phyloP scores from a whole-genome alignment of 306 rosid genomes.

The Parietaria judaica region DNA sequence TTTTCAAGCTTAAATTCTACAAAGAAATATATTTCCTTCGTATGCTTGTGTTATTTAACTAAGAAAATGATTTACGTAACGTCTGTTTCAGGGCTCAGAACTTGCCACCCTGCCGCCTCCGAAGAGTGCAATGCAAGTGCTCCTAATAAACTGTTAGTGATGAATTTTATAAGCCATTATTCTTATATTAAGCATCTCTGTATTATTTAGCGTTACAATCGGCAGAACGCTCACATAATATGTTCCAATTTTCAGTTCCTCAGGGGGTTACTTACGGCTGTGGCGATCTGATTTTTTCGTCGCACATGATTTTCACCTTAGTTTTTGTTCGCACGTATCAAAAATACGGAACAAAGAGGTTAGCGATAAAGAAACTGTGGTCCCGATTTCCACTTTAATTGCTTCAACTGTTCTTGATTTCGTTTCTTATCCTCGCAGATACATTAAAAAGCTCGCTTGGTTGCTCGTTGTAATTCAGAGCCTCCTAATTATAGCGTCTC shows the following conservation, averaged over 20 bases:
- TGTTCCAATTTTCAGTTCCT: conserved; percentile 36
- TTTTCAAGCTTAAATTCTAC: background rate
- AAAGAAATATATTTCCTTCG: background rate
- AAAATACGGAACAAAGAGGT: conserved; percentile 39
- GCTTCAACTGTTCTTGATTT: background rate
- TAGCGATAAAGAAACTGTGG: background rate
- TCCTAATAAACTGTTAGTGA: conserved; percentile 33
- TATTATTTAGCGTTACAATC: too few relatives aligned
- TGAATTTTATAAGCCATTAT: background rate
- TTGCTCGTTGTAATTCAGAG: conserved; percentile 35
- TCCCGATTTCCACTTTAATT: background rate
- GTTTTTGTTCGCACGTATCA: conserved; percentile 45
- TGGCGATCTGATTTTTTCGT: conserved; percentile 52
- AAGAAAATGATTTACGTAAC: conserved; percentile 17
- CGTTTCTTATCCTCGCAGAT: conserved; percentile 23
- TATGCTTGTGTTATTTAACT: conserved; percentile 5
- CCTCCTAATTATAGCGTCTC: conserved; percentile 45
- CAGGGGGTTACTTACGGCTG: conserved; percentile 34
- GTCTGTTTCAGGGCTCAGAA: conserved; percentile 45
- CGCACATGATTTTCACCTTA: conserved; percentile 48
- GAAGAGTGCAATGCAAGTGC: conserved; percentile 32
- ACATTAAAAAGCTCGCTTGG: conserved; percentile 45
- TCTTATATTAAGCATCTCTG: background rate
- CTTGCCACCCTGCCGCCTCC: conserved; percentile 39
- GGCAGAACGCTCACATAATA: conserved; percentile 9